phyloP scores from a whole-genome alignment of 441 rosid species.

The Brassica hybrid region DNA sequence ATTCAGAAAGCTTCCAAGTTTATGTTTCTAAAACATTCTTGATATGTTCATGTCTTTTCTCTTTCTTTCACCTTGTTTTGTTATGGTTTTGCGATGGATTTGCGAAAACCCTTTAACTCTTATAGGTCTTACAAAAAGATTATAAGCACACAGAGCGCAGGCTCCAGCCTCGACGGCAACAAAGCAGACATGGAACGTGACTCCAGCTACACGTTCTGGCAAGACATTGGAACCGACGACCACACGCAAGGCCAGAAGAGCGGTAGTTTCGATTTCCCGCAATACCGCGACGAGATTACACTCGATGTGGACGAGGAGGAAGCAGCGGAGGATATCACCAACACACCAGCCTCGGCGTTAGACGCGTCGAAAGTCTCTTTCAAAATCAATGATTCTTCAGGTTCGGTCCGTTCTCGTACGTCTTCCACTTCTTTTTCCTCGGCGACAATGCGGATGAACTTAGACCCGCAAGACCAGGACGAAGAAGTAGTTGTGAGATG shows the following conservation, averaged over 20 bases:
- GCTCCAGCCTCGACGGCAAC: conserved; percentile 5
- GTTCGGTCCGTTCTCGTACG: conserved; percentile 30
- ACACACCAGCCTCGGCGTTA: too few species aligned
- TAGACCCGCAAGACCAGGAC: conserved; percentile 32
- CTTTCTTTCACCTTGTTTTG: not conserved
- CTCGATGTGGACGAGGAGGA: conserved; percentile 64
- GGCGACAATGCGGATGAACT: conserved; percentile 35
- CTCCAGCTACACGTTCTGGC: conserved; percentile 44
- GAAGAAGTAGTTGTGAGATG: conserved; percentile 46
- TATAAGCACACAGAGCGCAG: conserved; percentile 23
- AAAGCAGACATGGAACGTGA: conserved; percentile 18
- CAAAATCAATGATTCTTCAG: conserved; percentile 45
- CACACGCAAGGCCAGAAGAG: not conserved
- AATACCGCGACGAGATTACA: conserved; percentile 53
- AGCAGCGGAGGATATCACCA: conserved; percentile 48
- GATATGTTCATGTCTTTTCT: too few species aligned
- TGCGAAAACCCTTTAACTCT: conserved; percentile 51
- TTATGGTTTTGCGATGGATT: conserved; percentile 42
- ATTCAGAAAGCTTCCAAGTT: conserved; percentile 17
- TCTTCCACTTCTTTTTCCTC: conserved; percentile 40
- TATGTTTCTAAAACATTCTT: conserved; percentile 29
- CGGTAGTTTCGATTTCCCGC: conserved; percentile 41
- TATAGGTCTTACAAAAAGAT: conserved; percentile 45
- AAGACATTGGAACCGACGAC: conserved; percentile 26
- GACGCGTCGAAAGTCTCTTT: conserved; percentile 53